Evolutionary conservation across 2,329 filamentous ascomycete genomes (phyloP).

Genomic region (Penicillium sp.): DNA sequence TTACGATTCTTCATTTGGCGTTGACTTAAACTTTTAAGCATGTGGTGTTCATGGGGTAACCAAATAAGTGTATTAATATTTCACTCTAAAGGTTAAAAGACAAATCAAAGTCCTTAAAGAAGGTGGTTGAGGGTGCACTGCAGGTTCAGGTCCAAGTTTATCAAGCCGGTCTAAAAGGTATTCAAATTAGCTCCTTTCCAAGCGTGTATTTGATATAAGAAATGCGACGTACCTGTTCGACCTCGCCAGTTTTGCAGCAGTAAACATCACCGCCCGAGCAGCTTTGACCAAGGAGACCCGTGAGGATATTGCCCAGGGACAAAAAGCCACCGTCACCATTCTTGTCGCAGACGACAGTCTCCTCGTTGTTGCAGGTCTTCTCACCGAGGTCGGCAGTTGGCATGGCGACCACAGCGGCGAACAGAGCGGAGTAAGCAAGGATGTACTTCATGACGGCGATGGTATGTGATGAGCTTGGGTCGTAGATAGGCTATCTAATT

Average conservation of each 20-base stretch:
- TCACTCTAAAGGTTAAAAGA: too few relatives aligned
- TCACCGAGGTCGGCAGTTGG: neutral
- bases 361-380: slow-evolving; percentile 2
- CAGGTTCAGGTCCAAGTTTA: slow-evolving; percentile 13
- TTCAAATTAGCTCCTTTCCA: neutral
- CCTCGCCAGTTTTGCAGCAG: slow-evolving; percentile 11
- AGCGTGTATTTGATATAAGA: too few relatives aligned
- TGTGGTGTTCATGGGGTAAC: neutral
- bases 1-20: too few relatives aligned
- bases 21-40: too few relatives aligned
- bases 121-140: slow-evolving; percentile 16
- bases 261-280: slow-evolving; percentile 16
- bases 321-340: slow-evolving; percentile 13
- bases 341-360: slow-evolving; percentile 11
- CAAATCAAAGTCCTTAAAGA: neutral
- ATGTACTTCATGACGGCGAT: slow-evolving; percentile 3
- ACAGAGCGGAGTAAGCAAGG: neutral
- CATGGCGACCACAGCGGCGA: neutral
- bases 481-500: neutral
- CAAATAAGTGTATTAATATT: neutral
- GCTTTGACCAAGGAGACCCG: slow-evolving; percentile 11
- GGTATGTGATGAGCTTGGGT: neutral
- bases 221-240: slow-evolving; percentile 1
- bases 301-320: slow-evolving; percentile 13
- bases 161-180: slow-evolving; percentile 5